A percentile compares a stretch with the other conserved stretches of the same genome.
These are phyloP conservation scores for Amorphotheca resinae DNA, from an alignment of 495 filamentous ascomycete genomes.

Conservation along the genomic window DNA sequence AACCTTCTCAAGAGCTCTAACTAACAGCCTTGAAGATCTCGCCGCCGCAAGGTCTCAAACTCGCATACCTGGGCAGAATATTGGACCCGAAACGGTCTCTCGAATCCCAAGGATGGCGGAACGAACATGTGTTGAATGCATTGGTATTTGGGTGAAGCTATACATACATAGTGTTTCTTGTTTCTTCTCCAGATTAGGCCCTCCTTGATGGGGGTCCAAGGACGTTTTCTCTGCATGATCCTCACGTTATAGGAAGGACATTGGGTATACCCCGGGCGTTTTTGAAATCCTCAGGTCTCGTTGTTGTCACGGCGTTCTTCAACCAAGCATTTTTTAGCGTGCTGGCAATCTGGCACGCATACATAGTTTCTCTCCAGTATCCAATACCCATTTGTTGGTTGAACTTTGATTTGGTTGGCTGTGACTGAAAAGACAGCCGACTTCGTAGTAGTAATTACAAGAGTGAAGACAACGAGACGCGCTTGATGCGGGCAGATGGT, in stretches of 20 bases:
- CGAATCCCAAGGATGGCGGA: slow-evolving; percentile 58
- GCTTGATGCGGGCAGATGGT: too few relatives aligned
- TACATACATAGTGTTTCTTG: not conserved
- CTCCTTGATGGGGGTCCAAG: too few relatives aligned
- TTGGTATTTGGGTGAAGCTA: not conserved
- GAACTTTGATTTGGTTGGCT: not conserved
- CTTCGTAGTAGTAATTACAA: too few relatives aligned
- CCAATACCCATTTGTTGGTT: not conserved
- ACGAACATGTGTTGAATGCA: slow-evolving; percentile 68
- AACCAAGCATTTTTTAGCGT: slow-evolving; percentile 13
- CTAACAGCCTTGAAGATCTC: slow-evolving; percentile 28
- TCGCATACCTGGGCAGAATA: slow-evolving; percentile 70
- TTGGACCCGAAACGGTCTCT: slow-evolving; percentile 55
- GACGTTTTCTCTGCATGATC: not conserved
- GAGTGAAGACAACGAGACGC: too few relatives aligned
- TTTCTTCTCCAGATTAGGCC: too few relatives aligned
- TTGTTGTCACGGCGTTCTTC: not conserved
- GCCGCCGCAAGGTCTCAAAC: slow-evolving; percentile 42
- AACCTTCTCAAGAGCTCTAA: not conserved
- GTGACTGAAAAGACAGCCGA: not conserved
- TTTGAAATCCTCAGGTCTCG: not conserved
- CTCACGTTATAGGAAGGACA: not conserved
- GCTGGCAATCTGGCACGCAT: not conserved
- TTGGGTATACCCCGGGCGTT: slow-evolving; percentile 1
- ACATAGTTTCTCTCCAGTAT: not conserved